Percentiles rank a stretch among this genome's conserved stretches.
Evolutionary conservation across 441 rosid genomes (phyloP).

Genomic region (Pelargonium australe): DNA sequence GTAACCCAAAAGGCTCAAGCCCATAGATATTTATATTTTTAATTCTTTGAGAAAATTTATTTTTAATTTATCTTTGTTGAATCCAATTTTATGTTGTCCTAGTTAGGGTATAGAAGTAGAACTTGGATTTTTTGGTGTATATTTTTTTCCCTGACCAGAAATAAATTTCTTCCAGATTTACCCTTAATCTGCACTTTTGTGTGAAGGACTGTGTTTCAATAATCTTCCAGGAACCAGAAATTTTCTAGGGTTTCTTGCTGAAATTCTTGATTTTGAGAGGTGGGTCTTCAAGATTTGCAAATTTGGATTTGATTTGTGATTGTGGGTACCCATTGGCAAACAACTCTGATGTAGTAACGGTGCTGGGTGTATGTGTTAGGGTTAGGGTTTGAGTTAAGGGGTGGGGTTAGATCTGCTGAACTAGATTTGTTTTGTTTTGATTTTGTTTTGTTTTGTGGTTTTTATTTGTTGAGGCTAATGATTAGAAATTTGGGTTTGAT

Average conservation of each 20-base stretch:
- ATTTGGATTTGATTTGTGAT: slow-evolving; percentile 20
- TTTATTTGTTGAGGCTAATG: not conserved
- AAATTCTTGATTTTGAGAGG: slow-evolving; percentile 11
- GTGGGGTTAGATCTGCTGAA: slow-evolving; percentile 43
- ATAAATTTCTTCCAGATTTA: slow-evolving; percentile 36
- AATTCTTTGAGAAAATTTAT: not conserved
- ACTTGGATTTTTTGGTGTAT: not conserved
- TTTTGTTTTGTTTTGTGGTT: not conserved
- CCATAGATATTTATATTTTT: not conserved
- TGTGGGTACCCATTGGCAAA: slow-evolving; percentile 26
- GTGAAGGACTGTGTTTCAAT: not conserved
- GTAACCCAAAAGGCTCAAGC: not conserved
- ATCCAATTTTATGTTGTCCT: not conserved
- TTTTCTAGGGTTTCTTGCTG: slow-evolving; percentile 20
- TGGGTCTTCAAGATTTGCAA: slow-evolving; percentile 23
- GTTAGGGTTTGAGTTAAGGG: slow-evolving; percentile 23
- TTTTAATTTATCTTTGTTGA: not conserved
- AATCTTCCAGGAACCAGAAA: slow-evolving; percentile 10
- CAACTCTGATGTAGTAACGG: slow-evolving; percentile 12
- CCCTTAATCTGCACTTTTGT: slow-evolving; percentile 27
- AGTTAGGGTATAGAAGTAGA: not conserved
- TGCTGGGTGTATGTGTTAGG: slow-evolving; percentile 23
- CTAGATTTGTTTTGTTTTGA: slow-evolving; percentile 11
- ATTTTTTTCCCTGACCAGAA: not conserved
- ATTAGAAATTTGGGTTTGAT: slow-evolving; percentile 22